Conservation (phyloP, 441 rosid species). For the Eruca vesicaria region DNA sequence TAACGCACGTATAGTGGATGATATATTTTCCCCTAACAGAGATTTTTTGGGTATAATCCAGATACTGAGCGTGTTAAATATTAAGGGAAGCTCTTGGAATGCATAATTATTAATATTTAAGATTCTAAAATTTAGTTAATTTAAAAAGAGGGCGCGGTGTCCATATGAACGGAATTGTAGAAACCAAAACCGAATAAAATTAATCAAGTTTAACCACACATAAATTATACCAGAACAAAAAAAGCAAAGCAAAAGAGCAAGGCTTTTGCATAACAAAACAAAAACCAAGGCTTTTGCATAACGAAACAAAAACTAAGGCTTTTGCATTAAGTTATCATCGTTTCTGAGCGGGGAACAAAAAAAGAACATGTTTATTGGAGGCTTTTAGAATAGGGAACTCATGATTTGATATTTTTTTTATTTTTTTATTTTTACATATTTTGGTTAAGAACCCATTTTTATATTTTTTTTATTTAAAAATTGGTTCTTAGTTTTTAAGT, state of each 20-base stretch:
- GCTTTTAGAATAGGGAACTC: too few relatives aligned
- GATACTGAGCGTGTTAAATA: background rate
- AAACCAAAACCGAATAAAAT: background rate
- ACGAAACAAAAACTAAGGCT: background rate
- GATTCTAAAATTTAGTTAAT: background rate
- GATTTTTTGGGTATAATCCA: background rate
- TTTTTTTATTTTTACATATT: too few relatives aligned
- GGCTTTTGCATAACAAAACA: background rate
- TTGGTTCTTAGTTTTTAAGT: too few relatives aligned
- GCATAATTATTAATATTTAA: background rate
- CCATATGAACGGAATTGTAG: background rate
- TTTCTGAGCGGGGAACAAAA: background rate
- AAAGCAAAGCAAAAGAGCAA: background rate
- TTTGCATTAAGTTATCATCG: background rate
- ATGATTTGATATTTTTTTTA: too few relatives aligned
- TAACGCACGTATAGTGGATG: constrained; percentile 14
- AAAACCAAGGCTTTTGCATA: background rate
- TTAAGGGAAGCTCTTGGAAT: background rate
- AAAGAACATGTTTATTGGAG: too few relatives aligned
- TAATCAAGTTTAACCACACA: background rate
- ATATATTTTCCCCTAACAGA: background rate
- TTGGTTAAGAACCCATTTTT: too few relatives aligned
- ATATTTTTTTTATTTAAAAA: too few relatives aligned
- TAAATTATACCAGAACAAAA: background rate
- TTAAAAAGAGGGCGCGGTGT: background rate